Percentiles rank a stretch among this genome's conserved stretches.
phyloP scores from a whole-genome alignment of 2,329 filamentous ascomycete genomes.

The Xylaria sp. region DNA sequence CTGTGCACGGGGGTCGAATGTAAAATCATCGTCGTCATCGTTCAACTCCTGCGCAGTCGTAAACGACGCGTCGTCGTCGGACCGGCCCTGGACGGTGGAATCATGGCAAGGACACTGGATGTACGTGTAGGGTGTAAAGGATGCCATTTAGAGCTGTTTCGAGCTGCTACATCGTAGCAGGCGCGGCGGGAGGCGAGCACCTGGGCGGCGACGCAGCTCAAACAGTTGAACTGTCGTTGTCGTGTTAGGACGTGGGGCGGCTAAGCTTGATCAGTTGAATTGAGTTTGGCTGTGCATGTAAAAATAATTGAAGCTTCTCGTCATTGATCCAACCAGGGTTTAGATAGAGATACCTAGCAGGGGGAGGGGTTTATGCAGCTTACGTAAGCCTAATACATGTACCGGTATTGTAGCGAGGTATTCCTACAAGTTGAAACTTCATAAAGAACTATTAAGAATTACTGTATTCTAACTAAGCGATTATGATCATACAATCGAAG shows the following conservation, averaged over 20 bases:
- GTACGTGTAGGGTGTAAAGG: slow-evolving; percentile 69
- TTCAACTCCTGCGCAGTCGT: slow-evolving; percentile 34
- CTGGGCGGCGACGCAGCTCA: slow-evolving; percentile 2
- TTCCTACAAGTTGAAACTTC: no score
- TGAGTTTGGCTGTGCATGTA: slow-evolving; percentile 5
- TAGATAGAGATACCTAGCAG: background rate
- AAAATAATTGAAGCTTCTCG: background rate
- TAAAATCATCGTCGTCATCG: slow-evolving; percentile 65
- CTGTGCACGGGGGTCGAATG: slow-evolving; percentile 86
- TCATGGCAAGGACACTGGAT: slow-evolving; percentile 70
- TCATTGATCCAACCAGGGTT: background rate
- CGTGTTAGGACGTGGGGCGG: slow-evolving; percentile 4
- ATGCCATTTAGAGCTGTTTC: slow-evolving; percentile 44
- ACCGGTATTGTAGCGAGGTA: no score
- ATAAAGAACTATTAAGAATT: no score
- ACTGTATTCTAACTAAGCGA: background rate
- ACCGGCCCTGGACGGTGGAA: slow-evolving; percentile 34
- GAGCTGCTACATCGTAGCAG: slow-evolving; percentile 42
- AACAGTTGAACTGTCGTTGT: background rate
- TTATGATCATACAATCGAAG: background rate
- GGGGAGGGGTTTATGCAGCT: background rate
- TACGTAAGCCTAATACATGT: background rate
- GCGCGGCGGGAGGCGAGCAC: slow-evolving; percentile 21
- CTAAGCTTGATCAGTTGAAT: background rate
- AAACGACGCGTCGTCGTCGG: slow-evolving; percentile 48